Evolutionary conservation across 1,139 yeast genomes (phyloP).

Genomic region (Magnusiomyces clavatus): DNA sequence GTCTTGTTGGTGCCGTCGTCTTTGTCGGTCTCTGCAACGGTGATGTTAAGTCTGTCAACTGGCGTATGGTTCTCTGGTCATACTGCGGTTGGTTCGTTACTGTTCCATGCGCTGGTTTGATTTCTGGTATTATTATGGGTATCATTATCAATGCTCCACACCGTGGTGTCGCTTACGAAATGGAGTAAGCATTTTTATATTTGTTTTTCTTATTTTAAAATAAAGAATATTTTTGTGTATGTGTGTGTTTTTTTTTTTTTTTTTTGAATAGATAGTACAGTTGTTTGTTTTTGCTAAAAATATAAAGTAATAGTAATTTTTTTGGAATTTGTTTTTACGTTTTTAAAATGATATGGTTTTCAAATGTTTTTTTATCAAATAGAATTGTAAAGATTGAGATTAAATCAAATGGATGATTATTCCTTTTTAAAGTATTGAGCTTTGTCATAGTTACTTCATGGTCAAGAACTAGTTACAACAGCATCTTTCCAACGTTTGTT

Average conservation of each 20-base stretch:
- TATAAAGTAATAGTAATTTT: background rate
- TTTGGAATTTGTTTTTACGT: too few species aligned
- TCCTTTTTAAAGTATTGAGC: too few species aligned
- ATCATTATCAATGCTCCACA: conserved; percentile 62
- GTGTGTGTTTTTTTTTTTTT: too few species aligned
- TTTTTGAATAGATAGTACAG: background rate
- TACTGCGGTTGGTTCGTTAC: conserved; percentile 69
- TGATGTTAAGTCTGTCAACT: conserved; percentile 58
- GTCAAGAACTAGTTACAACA: too few species aligned
- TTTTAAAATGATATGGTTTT: too few species aligned
- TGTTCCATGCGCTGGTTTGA: conserved; percentile 64
- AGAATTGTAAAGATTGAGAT: too few species aligned
- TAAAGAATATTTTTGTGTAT: background rate
- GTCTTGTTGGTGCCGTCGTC: conserved; percentile 75
- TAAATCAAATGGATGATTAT: too few species aligned
- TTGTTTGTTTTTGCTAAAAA: background rate
- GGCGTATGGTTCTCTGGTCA: conserved; percentile 72
- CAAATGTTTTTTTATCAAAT: too few species aligned
- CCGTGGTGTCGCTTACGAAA: conserved; percentile 32
- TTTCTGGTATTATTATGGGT: conserved; percentile 61
- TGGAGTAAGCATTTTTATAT: conserved; percentile 3
- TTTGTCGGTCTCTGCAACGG: conserved; percentile 68
- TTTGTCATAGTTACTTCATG: too few species aligned
- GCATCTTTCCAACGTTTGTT: too few species aligned
- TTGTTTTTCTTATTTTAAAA: background rate